Percentiles rank a stretch among this genome's conserved stretches.
phyloP scores from a whole-genome alignment of 139 green algal genomes.

The Coelastrella sp. region DNA sequence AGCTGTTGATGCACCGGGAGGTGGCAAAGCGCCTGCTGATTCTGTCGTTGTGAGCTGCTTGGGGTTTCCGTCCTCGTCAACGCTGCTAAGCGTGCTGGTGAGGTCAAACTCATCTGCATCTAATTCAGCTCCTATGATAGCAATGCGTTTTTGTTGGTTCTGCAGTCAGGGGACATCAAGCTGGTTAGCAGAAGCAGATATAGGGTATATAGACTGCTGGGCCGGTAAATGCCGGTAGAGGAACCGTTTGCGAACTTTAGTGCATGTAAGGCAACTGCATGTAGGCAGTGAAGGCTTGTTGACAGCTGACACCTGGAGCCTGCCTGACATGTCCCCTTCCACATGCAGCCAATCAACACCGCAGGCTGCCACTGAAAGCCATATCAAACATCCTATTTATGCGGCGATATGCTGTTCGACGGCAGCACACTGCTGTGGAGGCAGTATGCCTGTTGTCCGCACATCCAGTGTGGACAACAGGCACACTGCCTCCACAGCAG shows the following conservation, averaged over 20 bases:
- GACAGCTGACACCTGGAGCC: not conserved
- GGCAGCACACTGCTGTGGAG: too few species aligned
- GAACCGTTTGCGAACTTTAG: too few species aligned
- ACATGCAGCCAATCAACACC: too few species aligned
- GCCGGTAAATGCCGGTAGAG: too few species aligned
- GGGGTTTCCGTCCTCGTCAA: not conserved
- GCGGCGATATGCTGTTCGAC: too few species aligned
- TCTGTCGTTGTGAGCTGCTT: conserved; percentile 41
- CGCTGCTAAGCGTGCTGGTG: too few species aligned
- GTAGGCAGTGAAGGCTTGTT: not conserved
- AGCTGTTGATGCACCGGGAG: conserved; percentile 16
- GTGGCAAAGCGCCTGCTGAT: conserved; percentile 33
- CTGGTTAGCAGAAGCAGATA: not conserved
- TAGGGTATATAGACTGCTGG: too few species aligned
- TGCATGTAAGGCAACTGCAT: not conserved
- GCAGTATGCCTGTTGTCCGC: too few species aligned
- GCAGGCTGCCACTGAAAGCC: not conserved
- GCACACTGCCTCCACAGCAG: not conserved
- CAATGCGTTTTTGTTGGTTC: conserved; percentile 40
- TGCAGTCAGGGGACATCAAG: not conserved
- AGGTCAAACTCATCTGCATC: not conserved
- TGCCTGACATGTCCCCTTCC: too few species aligned
- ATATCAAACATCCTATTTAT: too few species aligned
- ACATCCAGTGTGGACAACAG: too few species aligned
- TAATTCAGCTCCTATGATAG: conserved; percentile 13